These are phyloP conservation scores for Kalmusia sp. DNA, from an alignment of 2,329 filamentous ascomycete species.

Conservation along the genomic window DNA sequence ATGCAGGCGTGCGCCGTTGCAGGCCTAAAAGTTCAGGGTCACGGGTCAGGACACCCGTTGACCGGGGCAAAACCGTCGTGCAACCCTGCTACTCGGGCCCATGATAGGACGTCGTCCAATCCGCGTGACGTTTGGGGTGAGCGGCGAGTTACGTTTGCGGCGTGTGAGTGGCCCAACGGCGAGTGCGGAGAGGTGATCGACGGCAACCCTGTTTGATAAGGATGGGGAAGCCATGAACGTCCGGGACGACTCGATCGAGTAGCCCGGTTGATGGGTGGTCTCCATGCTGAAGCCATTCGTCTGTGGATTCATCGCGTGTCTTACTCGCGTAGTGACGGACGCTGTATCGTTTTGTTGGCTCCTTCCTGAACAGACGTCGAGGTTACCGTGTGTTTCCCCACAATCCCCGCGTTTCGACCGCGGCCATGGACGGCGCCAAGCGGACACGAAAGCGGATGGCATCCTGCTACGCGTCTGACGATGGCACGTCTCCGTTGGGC, in stretches of 20 bases:
- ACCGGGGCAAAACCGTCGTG: not conserved
- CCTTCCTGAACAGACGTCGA: constrained; percentile 8
- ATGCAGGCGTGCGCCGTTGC: not conserved
- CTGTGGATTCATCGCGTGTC: not conserved
- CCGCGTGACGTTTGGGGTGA: constrained; percentile 11
- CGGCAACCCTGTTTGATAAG: constrained; percentile 13
- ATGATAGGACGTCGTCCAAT: constrained; percentile 14
- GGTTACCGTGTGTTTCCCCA: not conserved
- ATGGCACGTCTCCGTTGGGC: too few relatives aligned
- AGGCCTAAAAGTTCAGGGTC: not conserved
- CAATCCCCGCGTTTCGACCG: constrained; percentile 5
- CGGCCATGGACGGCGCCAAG: not conserved
- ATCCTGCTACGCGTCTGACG: not conserved
- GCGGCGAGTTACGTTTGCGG: not conserved
- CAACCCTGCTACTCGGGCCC: constrained; percentile 9
- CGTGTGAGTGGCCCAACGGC: constrained; percentile 8
- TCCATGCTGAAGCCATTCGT: not conserved
- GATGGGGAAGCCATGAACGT: constrained; percentile 2
- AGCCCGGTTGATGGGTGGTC: constrained; percentile 2
- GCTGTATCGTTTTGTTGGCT: not conserved
- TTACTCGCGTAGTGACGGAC: not conserved
- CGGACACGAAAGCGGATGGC: not conserved
- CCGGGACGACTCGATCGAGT: constrained; percentile 6
- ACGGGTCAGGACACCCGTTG: not conserved
- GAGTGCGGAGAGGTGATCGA: constrained; percentile 6